Evolutionary conservation across 1,284 basidiomycete genomes (phyloP).

Genomic region (Acaromyces ingoldii): DNA sequence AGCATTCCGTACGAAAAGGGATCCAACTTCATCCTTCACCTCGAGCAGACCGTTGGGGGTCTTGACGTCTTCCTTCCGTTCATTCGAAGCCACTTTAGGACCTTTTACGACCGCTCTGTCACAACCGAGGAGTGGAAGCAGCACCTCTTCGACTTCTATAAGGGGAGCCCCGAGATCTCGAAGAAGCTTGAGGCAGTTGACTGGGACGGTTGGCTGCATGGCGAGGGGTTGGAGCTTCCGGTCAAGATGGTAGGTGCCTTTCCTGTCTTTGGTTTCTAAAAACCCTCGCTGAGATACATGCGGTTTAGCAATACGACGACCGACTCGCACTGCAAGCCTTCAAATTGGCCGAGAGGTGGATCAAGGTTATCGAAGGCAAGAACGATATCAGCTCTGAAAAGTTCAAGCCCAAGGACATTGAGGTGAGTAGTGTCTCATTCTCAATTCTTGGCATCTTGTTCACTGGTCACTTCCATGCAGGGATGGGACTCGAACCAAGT

Average conservation of each 20-base stretch:
- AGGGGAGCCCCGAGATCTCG: conserved; percentile 53
- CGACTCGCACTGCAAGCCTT: conserved; percentile 66
- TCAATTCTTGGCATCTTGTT: too few relatives aligned
- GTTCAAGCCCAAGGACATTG: conserved; percentile 32
- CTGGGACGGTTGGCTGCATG: conserved; percentile 74
- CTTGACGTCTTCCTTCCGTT: conserved; percentile 60
- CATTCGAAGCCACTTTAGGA: conserved; percentile 67
- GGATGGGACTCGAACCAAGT: conserved; percentile 48
- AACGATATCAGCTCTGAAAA: conserved; percentile 11
- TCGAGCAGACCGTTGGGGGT: conserved; percentile 75
- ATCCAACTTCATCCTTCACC: conserved; percentile 64
- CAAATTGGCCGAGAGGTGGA: conserved; percentile 70
- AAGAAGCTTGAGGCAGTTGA: conserved; percentile 64
- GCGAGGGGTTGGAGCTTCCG: conserved; percentile 71
- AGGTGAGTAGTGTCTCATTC: not conserved
- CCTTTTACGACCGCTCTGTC: conserved; percentile 66
- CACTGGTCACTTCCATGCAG: too few relatives aligned
- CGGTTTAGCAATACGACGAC: conserved; percentile 80
- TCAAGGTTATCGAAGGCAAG: conserved; percentile 21
- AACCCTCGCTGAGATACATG: too few relatives aligned
- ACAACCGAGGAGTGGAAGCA: conserved; percentile 81
- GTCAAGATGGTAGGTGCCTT: conserved; percentile 71
- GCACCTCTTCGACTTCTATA: conserved; percentile 77
- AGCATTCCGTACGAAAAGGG: conserved; percentile 71
- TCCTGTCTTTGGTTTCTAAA: too few relatives aligned